Evolutionary conservation across 2,329 filamentous ascomycete species (phyloP).

Genomic region (Xylariales sp.): DNA sequence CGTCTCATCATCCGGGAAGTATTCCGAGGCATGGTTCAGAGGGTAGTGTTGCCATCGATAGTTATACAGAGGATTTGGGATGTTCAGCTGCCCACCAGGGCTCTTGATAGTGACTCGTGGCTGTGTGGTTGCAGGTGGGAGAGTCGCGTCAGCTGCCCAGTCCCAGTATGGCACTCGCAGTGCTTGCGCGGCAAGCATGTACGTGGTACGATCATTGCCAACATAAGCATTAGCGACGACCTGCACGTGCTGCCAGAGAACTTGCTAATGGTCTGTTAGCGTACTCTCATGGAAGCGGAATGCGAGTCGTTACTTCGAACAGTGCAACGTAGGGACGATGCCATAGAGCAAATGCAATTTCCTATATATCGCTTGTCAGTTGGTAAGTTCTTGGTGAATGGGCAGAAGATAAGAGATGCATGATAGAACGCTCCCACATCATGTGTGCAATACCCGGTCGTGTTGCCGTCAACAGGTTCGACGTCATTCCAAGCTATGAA

Average conservation of each 20-base stretch:
- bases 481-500: constrained; percentile 36
- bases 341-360: constrained; percentile 48
- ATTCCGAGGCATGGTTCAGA: constrained; percentile 23
- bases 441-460: constrained; percentile 26
- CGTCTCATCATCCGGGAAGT: constrained; percentile 33
- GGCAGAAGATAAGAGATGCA: too few species aligned
- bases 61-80: constrained; percentile 49
- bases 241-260: constrained; percentile 41
- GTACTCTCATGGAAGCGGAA: background rate
- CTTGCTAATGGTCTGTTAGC: constrained; percentile 37
- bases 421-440: too few species aligned
- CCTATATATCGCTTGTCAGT: constrained; percentile 26
- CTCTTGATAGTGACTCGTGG: constrained; percentile 35
- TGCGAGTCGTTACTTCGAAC: constrained; percentile 42
- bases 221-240: constrained; percentile 41
- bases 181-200: constrained; percentile 39
- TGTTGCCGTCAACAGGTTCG: constrained; percentile 27
- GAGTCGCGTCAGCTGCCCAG: constrained; percentile 39
- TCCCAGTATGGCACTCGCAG: constrained; percentile 52
- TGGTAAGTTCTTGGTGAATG: background rate
- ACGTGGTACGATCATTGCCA: constrained; percentile 27
- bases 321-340: constrained; percentile 52
- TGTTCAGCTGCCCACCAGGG: constrained; percentile 31
- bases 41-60: constrained; percentile 43
- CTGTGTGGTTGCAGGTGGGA: constrained; percentile 36